Base-by-base conservation (phyloP, 345 rosid genomes). In the Geranium rotundifolium region DNA sequence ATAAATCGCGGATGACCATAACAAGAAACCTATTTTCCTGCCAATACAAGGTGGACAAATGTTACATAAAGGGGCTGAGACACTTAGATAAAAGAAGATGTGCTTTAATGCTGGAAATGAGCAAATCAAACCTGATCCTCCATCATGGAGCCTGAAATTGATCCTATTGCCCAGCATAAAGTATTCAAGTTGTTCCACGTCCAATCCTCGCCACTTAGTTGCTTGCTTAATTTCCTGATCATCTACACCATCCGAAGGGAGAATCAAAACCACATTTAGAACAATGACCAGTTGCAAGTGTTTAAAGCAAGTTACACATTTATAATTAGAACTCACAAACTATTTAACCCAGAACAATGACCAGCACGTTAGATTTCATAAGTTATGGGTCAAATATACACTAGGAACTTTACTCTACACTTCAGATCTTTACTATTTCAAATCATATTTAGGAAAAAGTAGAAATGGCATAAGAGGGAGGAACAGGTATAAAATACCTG, bases 21-120 rank as follows among this genome's bases (percentile, higher is more conserved):
- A 95, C 99, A 72, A 95, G 82, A 76, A 95, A 95, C 69, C 97
- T 84, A 79, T 95, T 95, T 80, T 95, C 99, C 99, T 90, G 96
- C 62, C 64, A 71, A 63, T 34, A 34, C 41, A 34, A 34, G 41
- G 41, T 34, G 37, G 49, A 58, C 16, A 41, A 60, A 69, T 37
- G 58, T 54, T 17, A 57, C 13, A 55, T 34, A 57, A 23, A 20
- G 63, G 10, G 59, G n/a, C 34, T 58, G 41, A 72, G 58, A 13
- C 7, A 17, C 14, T 55, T 16, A 18, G 3, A 46, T 10, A 46
- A 9, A 14, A 2, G 12, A 46, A 46, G 12, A 34, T 8, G 41
- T 4, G 13, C 12, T 46, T 9, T 46, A 14, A 9, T 46, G 52
- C 14, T 46, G 52, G 15, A 46, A 9, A 46, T 46, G 52, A 46